Conservation (phyloP, 2,329 filamentous ascomycete species). For the Aspergillus niger region DNA sequence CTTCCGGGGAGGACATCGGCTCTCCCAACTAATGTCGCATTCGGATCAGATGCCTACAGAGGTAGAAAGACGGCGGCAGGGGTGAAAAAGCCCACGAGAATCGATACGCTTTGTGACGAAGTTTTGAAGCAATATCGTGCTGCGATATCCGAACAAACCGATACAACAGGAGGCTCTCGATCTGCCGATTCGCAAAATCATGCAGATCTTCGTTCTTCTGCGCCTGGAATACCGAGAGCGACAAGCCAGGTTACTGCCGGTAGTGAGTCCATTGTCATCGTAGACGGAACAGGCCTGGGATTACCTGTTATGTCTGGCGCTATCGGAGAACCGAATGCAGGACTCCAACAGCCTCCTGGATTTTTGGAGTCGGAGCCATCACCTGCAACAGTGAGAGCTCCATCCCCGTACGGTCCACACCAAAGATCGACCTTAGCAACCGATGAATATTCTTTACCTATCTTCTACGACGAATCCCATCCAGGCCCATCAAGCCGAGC, state of each 20-base stretch:
- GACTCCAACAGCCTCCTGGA: conserved; percentile 19
- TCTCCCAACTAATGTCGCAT: conserved; percentile 48
- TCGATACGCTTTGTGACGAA: conserved; percentile 80
- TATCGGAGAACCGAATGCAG: conserved; percentile 19
- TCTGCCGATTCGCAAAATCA: neutral
- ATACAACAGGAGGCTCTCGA: conserved; percentile 6
- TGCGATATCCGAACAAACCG: conserved; percentile 54
- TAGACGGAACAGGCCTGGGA: conserved; percentile 62
- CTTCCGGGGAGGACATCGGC: conserved; percentile 43
- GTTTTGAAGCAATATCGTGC: conserved; percentile 77
- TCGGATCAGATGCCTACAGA: conserved; percentile 47
- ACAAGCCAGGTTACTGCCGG: conserved; percentile 67
- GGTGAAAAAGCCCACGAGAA: conserved; percentile 60
- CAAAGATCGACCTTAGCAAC: conserved; percentile 25
- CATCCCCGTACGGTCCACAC: conserved; percentile 23
- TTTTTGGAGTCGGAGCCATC: conserved; percentile 18
- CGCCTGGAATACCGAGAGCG: conserved; percentile 33
- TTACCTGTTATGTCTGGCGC: conserved; percentile 45
- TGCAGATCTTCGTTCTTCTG: neutral
- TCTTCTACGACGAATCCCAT: conserved; percentile 31
- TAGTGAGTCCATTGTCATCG: conserved; percentile 89
- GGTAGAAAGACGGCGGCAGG: conserved; percentile 39
- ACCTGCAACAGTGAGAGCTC: conserved; percentile 17
- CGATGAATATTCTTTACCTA: conserved; percentile 32
- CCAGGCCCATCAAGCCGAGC: conserved; percentile 14